Percentiles rank a stretch among this genome's conserved stretches.
These are phyloP conservation scores for Zymoseptoria crescenta DNA, from an alignment of 2,329 filamentous ascomycete species.

Conservation along the genomic window DNA sequence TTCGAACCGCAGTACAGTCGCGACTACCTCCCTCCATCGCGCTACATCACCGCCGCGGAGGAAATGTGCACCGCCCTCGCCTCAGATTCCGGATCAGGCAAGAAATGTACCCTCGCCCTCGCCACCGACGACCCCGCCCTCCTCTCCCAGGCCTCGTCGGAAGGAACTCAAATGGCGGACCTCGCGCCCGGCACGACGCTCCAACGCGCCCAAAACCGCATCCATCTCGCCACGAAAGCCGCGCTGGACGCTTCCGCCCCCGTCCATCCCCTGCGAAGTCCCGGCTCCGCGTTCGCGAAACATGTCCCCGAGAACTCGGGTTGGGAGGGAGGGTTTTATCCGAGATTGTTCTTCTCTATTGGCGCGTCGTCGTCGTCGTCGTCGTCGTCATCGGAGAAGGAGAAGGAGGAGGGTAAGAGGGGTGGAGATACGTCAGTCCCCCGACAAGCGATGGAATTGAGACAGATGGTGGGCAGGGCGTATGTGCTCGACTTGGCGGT, in stretches of 20 bases:
- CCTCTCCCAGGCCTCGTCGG: constrained; percentile 6
- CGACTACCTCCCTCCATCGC: constrained; percentile 65
- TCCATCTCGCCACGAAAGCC: constrained; percentile 62
- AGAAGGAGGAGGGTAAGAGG: too few species aligned
- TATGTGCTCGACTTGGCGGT: constrained; percentile 77
- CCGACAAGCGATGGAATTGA: constrained; percentile 52
- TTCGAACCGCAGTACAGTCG: constrained; percentile 75
- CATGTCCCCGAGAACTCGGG: constrained; percentile 71
- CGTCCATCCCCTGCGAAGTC: constrained; percentile 24
- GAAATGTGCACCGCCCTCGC: too few species aligned
- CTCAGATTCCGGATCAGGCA: too few species aligned
- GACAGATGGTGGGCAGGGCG: constrained; percentile 68
- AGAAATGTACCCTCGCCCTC: neutral
- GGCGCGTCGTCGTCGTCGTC: constrained; percentile 43
- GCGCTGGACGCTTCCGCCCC: constrained; percentile 35
- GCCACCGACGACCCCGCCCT: constrained; percentile 6
- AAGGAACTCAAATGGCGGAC: constrained; percentile 33
- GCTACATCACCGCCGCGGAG: constrained; percentile 40
- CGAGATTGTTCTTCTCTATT: constrained; percentile 71
- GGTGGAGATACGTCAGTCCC: constrained; percentile 12
- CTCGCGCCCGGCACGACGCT: constrained; percentile 62
- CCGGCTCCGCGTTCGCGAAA: constrained; percentile 49
- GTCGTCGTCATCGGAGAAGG: too few species aligned
- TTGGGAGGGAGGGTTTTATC: constrained; percentile 85
- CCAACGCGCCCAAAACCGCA: constrained; percentile 62